These are phyloP conservation scores for Hanseniaspora sp. DNA, from an alignment of 1,139 yeast species.

Conservation along the genomic window DNA sequence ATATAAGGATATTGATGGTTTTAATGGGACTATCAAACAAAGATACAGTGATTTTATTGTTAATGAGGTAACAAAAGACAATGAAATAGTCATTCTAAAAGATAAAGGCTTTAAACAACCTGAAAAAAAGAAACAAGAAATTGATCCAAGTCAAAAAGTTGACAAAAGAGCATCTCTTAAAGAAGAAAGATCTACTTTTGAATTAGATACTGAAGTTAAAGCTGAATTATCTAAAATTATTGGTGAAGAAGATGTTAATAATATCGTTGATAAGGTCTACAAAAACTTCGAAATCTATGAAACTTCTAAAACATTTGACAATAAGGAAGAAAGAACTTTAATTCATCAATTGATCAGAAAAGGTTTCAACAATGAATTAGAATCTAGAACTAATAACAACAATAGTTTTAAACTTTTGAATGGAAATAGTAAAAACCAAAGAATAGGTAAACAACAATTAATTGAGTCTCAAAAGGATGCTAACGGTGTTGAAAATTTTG, in stretches of 20 bases:
- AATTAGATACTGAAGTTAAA: conserved; percentile 38
- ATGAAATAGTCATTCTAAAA: conserved; percentile 58
- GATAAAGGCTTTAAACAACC: conserved; percentile 57
- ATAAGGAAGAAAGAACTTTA: conserved; percentile 60
- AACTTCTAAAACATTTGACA: conserved; percentile 48
- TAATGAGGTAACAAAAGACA: conserved; percentile 64
- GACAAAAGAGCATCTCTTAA: conserved; percentile 30
- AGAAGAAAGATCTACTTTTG: conserved; percentile 34
- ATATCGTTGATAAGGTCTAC: conserved; percentile 45
- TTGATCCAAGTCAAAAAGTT: conserved; percentile 30
- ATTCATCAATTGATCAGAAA: conserved; percentile 68
- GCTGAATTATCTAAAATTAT: conserved; percentile 41
- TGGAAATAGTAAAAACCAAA: conserved; percentile 33
- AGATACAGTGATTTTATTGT: conserved; percentile 92
- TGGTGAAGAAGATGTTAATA: conserved; percentile 48
- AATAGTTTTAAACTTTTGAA: conserved; percentile 54
- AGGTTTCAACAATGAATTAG: conserved; percentile 64
- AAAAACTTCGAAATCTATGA: conserved; percentile 49
- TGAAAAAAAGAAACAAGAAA: conserved; percentile 38
- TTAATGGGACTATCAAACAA: conserved; percentile 70
- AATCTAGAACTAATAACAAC: conserved; percentile 61
- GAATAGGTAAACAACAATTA: conserved; percentile 32
- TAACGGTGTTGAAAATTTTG: conserved; percentile 36
- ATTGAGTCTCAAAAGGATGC: conserved; percentile 41
- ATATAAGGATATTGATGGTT: conserved; percentile 48